Evolutionary conservation across 495 filamentous ascomycete genomes (phyloP), one percentile per base, ranked within the genome.

Genomic region (Clohesyomyces aquaticus): DNA sequence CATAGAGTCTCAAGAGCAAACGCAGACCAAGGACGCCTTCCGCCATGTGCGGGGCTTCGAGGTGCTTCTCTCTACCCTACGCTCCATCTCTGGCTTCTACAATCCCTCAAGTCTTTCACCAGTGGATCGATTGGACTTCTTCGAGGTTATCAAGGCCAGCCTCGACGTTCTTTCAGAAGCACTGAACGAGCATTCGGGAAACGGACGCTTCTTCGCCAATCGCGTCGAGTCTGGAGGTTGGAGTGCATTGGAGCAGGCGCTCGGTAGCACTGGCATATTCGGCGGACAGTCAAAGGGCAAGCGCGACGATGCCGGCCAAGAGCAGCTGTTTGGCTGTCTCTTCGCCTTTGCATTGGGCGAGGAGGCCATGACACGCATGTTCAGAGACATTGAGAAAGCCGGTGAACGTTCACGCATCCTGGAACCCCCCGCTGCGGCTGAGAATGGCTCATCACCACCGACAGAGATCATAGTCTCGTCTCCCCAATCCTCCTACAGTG

Each of bases 321-420:
- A 89, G 50, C 88, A 91, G 72, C 77, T 96, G 1, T 95, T 95
- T 76, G 91, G 91, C 16, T 84, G 86, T 65, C 82, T 97, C n/a
- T 78, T 97, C 53, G 85, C 89, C 4, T 92, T 93, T 70, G 86
- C 88, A 8, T 75, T 96, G 41, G 89, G 91, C 55, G 89, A 96
- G 71, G 85, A 74, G 58, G 58, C 63, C 46, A 61, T 72, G 65
- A 63, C 63, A 23, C 55, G 65, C 32, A 67, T 68, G 9, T 73
- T 74, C 43, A 45, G 71, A 29, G 61, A 70, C 42, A 70, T 72
- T 22, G 59, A 62, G 41, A 64, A 61, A 49, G 28, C 47, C 50
- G 47, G 41, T 8, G 48, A 60, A 43, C 56, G 29, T 16, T 55
- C 59, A n/a, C 19, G 21, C 42, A 41, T 35, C 41, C 49, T 35